Conservation (phyloP, 108 stramenopile genomes). For the Nitzschia sp. region DNA sequence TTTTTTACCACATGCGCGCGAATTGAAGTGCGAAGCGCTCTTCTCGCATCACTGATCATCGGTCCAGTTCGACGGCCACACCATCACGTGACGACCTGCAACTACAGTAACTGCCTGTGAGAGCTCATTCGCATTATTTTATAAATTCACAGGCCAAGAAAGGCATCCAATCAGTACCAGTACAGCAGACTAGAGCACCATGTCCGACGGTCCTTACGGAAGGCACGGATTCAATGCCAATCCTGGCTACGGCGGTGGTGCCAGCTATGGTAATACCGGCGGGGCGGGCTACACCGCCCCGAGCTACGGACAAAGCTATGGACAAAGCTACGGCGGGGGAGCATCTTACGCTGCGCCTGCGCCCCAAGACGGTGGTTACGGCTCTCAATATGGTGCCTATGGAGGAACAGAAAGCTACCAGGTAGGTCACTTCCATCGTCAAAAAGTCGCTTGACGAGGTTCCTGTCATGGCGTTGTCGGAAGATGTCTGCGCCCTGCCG, state of each 20-base stretch:
- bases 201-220: slow-evolving; percentile 85
- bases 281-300: slow-evolving; percentile 57
- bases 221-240: slow-evolving; percentile 69
- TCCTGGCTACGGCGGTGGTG: slow-evolving; percentile 46
- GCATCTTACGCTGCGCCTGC: slow-evolving; percentile 44
- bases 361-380: slow-evolving; percentile 35
- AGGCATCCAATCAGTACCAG: not conserved
- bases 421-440: slow-evolving; percentile 18
- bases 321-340: slow-evolving; percentile 31
- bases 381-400: slow-evolving; percentile 47
- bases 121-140: too few relatives aligned
- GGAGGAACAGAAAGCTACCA: slow-evolving; percentile 33
- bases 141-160: too few relatives aligned
- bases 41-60: too few relatives aligned
- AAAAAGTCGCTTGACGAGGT: not conserved
- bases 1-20: too few relatives aligned
- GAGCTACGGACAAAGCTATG: slow-evolving; percentile 40
- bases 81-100: too few relatives aligned
- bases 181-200: not conserved
- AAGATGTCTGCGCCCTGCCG: not conserved
- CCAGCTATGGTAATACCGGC: slow-evolving; percentile 33
- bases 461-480: slow-evolving; percentile 2
- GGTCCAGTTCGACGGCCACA: too few relatives aligned
- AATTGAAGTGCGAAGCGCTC: too few relatives aligned
- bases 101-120: too few relatives aligned